Evolutionary conservation across 495 filamentous ascomycete genomes (phyloP), one percentile per base, ranked within the genome.

Genomic region (Aspergillus sclerotiicarbonarius): DNA sequence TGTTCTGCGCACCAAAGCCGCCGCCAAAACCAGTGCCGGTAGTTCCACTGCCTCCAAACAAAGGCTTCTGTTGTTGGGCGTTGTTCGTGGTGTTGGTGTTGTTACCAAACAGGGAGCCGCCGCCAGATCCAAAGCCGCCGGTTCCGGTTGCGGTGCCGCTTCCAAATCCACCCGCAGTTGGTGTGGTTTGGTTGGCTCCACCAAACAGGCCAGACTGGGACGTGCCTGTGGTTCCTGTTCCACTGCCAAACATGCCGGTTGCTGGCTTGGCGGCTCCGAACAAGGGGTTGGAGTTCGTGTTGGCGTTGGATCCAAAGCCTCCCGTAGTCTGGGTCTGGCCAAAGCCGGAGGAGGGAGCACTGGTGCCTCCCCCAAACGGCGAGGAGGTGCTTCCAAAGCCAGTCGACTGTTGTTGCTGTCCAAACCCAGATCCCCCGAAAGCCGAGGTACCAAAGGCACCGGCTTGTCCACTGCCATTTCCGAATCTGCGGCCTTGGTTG

Each of bases 401-500:
- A 18, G 78, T 69, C 31, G 58, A 52, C 39, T 70, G 69, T 54
- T 71, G 61, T 44, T 64, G 67, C 33, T 68, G 53, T 18, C 79
- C 80, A 60, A 82, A 81, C 8, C 70, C 70, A 54, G 66, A 60
- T 0, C 64, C 62, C 18, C 74, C 71, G 49, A 78, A 80, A 32
- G 71, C 73, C 41, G 76, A 73, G 4, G 73, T 62, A 7, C 94
- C 94, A 67, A 98, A 98, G 5, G 87, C 90, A 32, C 90, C 91
- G 43, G 87, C 82, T 67, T 90, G 87, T 50, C 90, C 90, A 55
- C 89, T 90, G 19, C 82, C 79, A 62, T 90, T 93, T 8, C 91
- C 94, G 62, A 79, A 89, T 35, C 87, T 84, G 56, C 94, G 83
- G 21, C 94, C 94, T 76, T 90, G 86, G 53, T 85, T 83, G 72